Conservation (phyloP, 305 asterid genomes). For the Fraxinus nigra region DNA sequence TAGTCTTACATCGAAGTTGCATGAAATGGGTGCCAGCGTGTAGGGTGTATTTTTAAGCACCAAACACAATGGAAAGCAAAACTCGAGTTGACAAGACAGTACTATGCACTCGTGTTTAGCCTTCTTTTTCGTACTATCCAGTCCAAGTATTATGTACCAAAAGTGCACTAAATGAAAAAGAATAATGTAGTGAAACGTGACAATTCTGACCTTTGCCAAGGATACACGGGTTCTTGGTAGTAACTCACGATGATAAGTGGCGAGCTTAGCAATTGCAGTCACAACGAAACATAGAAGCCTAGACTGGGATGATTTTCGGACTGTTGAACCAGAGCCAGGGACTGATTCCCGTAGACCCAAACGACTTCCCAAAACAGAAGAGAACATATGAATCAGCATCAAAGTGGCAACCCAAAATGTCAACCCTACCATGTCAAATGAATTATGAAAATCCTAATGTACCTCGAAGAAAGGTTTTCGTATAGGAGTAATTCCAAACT, state of each 20-base stretch:
- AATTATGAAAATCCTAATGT: constrained; percentile 18
- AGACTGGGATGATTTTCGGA: constrained; percentile 74
- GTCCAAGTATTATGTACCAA: not conserved
- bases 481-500: constrained; percentile 83
- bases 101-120: not conserved
- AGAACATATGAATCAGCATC: constrained; percentile 17
- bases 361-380: constrained; percentile 47
- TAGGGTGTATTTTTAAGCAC: not conserved
- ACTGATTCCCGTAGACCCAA: constrained; percentile 68
- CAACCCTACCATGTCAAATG: not conserved
- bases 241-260: constrained; percentile 78
- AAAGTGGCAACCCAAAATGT: constrained; percentile 7
- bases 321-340: constrained; percentile 59
- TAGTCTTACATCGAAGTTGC: not conserved
- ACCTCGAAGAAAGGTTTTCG: constrained; percentile 91
- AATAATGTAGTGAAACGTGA: not conserved
- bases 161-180: constrained; percentile 1
- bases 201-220: constrained; percentile 68
- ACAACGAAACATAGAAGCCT: constrained; percentile 92
- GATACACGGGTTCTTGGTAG: constrained; percentile 90
- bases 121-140: not conserved
- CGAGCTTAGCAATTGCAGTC: constrained; percentile 91
- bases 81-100: not conserved
- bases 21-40: not conserved
- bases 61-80: not conserved